phyloP scores from a whole-genome alignment of 257 asterid genomes.

The Capsicum baccatum region DNA sequence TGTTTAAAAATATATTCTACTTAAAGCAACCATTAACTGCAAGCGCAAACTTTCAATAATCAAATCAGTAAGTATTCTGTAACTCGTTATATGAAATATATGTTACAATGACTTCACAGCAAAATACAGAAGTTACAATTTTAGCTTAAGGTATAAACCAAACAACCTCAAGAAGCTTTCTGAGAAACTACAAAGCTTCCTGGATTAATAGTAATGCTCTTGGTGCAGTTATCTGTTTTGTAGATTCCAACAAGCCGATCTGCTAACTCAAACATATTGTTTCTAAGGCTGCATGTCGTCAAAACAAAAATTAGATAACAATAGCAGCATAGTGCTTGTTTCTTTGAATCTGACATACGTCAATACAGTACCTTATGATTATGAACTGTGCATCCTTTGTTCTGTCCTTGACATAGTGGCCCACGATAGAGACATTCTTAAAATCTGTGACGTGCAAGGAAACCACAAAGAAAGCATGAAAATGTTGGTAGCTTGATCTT shows the following conservation, averaged over 20 bases:
- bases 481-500: background rate
- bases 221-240: slow-evolving; percentile 97
- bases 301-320: slow-evolving; percentile 4
- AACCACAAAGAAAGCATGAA: background rate
- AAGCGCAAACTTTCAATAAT: background rate
- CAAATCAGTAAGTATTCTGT: background rate
- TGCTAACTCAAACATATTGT: slow-evolving; percentile 95
- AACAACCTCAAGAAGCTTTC: slow-evolving; percentile 53
- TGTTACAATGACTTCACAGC: background rate
- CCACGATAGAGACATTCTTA: slow-evolving; percentile 97
- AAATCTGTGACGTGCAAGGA: slow-evolving; percentile 56
- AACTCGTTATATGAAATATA: background rate
- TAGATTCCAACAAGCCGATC: slow-evolving; percentile 94
- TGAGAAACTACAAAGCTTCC: slow-evolving; percentile 88
- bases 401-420: slow-evolving; percentile 97
- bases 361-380: slow-evolving; percentile 68
- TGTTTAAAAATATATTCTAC: background rate
- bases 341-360: background rate
- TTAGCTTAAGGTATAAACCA: background rate
- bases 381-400: slow-evolving; percentile 98
- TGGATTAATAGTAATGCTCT: slow-evolving; percentile 89
- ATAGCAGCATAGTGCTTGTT: background rate
- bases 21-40: background rate
- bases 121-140: background rate
- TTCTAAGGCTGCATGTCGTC: slow-evolving; percentile 71